phyloP scores from a whole-genome alignment of 2,329 filamentous ascomycete genomes.

The Tolypocladium amazonense region DNA sequence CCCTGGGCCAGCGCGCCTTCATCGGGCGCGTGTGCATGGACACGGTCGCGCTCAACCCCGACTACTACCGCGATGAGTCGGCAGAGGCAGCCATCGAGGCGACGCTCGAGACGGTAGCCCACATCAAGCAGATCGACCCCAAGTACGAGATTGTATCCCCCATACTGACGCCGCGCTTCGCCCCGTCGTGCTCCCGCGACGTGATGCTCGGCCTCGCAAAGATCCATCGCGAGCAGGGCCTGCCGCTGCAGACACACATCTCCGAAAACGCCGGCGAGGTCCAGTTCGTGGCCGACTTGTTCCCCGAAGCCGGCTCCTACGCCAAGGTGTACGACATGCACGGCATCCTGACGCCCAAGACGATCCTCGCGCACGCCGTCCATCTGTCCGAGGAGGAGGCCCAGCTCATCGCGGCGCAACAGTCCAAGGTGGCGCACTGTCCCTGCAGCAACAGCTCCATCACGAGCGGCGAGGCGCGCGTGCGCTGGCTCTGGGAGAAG shows the following conservation, averaged over 20 bases:
- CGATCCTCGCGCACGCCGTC: slow-evolving; percentile 77
- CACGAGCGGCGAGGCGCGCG: slow-evolving; percentile 65
- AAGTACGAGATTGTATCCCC: slow-evolving; percentile 55
- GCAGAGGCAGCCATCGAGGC: slow-evolving; percentile 43
- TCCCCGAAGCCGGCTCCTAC: slow-evolving; percentile 56
- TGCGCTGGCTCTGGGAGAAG: slow-evolving; percentile 62
- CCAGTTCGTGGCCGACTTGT: slow-evolving; percentile 56
- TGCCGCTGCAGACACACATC: slow-evolving; percentile 82
- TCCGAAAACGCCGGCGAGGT: slow-evolving; percentile 73
- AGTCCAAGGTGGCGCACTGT: slow-evolving; percentile 70
- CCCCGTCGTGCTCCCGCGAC: slow-evolving; percentile 47
- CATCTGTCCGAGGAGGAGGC: slow-evolving; percentile 63
- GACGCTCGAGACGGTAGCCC: slow-evolving; percentile 49
- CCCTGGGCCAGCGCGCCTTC: slow-evolving; percentile 75
- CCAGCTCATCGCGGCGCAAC: slow-evolving; percentile 46
- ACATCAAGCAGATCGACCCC: slow-evolving; percentile 61
- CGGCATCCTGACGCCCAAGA: slow-evolving; percentile 59
- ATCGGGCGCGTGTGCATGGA: slow-evolving; percentile 97
- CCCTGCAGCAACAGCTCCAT: slow-evolving; percentile 78
- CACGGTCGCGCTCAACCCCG: slow-evolving; percentile 49
- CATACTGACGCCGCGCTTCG: slow-evolving; percentile 68
- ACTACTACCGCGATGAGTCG: slow-evolving; percentile 69
- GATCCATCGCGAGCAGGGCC: slow-evolving; percentile 48
- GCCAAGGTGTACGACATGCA: slow-evolving; percentile 67
- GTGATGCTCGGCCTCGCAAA: slow-evolving; percentile 54